Evolutionary conservation across 345 rosid species (phyloP), one percentile per base, ranked within the genome.

Genomic region (Bretschneidera sinensis): DNA sequence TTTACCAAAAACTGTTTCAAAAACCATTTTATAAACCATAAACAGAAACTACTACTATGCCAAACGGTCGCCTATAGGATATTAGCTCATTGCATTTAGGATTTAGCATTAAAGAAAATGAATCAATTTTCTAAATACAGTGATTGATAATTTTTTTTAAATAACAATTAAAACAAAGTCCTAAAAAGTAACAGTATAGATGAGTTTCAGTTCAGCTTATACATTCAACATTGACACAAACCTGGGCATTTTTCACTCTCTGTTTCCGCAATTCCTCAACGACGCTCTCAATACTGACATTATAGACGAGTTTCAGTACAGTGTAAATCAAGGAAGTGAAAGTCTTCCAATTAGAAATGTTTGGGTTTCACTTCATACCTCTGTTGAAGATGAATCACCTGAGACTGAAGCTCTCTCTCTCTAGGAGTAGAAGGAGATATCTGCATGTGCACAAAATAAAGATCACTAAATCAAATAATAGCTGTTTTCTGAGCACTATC

Each of bases 191-290:
- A 7, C 45, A 4, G 15, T n/a, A 14, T 7, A 39, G 16, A 39
- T 39, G 45, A 39, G 10, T 1, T 39, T 14, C 10, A 4, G 11
- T 39, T 14, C 2, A 39, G 45, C 16, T 39, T 39, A 14, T 14
- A 39, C 10, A 39, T 39, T 11, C 45, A 39, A 39, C 16, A 55
- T 58, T n/a, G 56, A 47, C 74, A 69, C 69, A 81, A 62, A 75
- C 99, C 99, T 84, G 88, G 2, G 74, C 76, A 61, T 87, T 90
- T 74, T 63, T 87, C 69, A 66, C 66, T 68, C 75, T 94, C 63
- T 74, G 95, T 82, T 71, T 80, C 80, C 86, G 89, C 78, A 89
- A 66, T 68, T 94, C 97, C 68, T 89, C 99, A 24, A 73, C 65
- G 65, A 89, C 64, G 81, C 74, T 79, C 69, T 62, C 80, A 67